Base-by-base conservation (phyloP, 768 basidiomycete genomes). In the Wakefieldia striispora region DNA sequence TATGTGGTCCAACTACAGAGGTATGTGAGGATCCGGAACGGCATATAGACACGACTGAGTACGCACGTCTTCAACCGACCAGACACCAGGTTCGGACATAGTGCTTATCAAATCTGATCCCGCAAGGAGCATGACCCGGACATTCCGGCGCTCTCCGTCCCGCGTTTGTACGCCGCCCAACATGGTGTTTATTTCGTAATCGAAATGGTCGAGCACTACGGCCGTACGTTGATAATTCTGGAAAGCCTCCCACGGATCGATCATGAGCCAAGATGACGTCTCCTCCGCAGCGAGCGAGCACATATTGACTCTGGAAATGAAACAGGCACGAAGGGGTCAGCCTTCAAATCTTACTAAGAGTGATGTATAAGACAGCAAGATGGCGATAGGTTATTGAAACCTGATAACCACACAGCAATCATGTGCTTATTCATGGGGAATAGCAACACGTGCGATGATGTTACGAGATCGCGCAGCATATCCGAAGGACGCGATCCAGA, bases 61-160 rank as follows among this genome's bases (percentile, higher is more conserved):
- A 79, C 92, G 65, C 71, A 95, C 94, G 78, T 99, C 97, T 51
- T 82, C 77, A 61, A 94, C 86, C 47, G 86, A 83, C 97, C 97
- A 99, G 33, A 99, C 95, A 16, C 97, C 95, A 23, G 97, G 97
- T 72, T 97, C 94, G 57, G 90, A 91, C 87, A 99, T 97, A 23
- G 94, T 97, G 61, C 91, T 84, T 69, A 98, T 98, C 60, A 99
- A 76, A 71, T 99, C 97, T 11, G 91, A 94, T n/a, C 97, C 97
- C 5, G 97, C 97, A 46, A 99, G 81, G 36, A 99, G 81, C 87
- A 98, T 91, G 57, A 97, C 78, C 54, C 85, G 85, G 55, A 90
- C 85, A 63, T 79, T 73, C 54, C 86, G 80, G 59, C 79, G 81
- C 73, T 91, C 81, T 44, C 88, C 86, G 64, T 86, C 85, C 57